A percentile compares a stretch with the other conserved stretches of the same genome.
These are phyloP conservation scores for Quercus aquifolioides DNA, from an alignment of 306 rosid species.

Conservation along the genomic window DNA sequence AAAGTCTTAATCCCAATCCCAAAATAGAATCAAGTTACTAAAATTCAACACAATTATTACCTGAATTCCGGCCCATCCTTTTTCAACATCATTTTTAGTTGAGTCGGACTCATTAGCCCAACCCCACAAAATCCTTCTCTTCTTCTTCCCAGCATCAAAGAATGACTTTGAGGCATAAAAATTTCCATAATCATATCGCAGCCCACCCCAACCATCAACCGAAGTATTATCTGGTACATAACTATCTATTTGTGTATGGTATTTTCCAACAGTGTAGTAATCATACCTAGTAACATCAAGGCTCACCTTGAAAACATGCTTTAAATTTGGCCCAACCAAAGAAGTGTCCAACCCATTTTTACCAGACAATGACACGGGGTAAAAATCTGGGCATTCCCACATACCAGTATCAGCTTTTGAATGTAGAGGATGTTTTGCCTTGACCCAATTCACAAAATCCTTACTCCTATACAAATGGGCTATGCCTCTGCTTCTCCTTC, in stretches of 20 bases:
- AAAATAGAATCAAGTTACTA: background rate
- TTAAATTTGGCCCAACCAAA: constrained; percentile 20
- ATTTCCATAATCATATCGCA: constrained; percentile 83
- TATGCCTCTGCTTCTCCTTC: constrained; percentile 39
- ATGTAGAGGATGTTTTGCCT: constrained; percentile 70
- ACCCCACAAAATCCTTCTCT: constrained; percentile 73
- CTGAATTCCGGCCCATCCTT: constrained; percentile 97
- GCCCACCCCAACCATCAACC: constrained; percentile 67
- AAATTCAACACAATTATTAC: constrained; percentile 14
- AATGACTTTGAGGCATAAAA: constrained; percentile 88
- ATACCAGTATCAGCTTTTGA: constrained; percentile 51
- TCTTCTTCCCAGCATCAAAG: constrained; percentile 52
- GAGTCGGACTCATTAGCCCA: constrained; percentile 92
- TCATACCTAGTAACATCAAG: constrained; percentile 80
- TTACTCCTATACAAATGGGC: constrained; percentile 59
- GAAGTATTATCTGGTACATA: constrained; percentile 62
- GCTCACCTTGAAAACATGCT: constrained; percentile 68
- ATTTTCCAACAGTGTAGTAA: constrained; percentile 66
- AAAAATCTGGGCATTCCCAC: constrained; percentile 95
- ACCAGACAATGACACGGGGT: constrained; percentile 45
- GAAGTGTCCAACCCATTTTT: constrained; percentile 56
- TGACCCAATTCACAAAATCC: constrained; percentile 56
- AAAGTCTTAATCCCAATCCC: too few species aligned
- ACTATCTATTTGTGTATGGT: constrained; percentile 29
- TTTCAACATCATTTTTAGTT: constrained; percentile 23